These are phyloP conservation scores for Starmera caribaea DNA, from an alignment of 805 yeast genomes.

Conservation along the genomic window DNA sequence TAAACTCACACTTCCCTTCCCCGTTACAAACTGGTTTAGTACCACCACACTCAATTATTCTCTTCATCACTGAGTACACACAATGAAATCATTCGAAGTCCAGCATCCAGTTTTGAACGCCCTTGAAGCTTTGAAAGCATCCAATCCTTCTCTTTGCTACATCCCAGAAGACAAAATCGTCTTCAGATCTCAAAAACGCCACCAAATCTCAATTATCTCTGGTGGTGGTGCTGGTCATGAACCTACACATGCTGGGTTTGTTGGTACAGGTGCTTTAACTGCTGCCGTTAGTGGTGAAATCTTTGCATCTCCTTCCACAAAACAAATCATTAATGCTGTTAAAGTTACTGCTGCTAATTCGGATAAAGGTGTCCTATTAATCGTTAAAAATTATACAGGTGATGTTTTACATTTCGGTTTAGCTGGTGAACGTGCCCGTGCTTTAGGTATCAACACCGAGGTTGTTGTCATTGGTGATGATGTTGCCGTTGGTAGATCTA, in stretches of 20 bases:
- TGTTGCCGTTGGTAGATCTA: conserved; percentile 85
- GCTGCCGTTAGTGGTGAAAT: conserved; percentile 86
- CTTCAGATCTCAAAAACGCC: conserved; percentile 22
- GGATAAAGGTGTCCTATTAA: conserved; percentile 58
- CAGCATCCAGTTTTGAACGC: conserved; percentile 26
- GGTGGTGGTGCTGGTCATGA: conserved; percentile 98
- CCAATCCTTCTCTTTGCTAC: conserved; percentile 27
- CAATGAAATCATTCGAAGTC: conserved; percentile 21
- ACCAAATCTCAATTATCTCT: conserved; percentile 63
- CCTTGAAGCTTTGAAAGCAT: conserved; percentile 27
- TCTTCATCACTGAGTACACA: too few species aligned
- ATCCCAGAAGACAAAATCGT: conserved; percentile 28
- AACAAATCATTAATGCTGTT: conserved; percentile 67
- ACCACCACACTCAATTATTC: too few species aligned
- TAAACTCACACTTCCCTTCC: not conserved
- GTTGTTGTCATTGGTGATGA: conserved; percentile 81
- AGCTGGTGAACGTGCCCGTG: conserved; percentile 81
- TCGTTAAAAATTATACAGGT: conserved; percentile 91
- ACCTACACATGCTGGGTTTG: conserved; percentile 87
- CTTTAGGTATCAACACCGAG: conserved; percentile 63
- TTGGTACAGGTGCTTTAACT: conserved; percentile 73
- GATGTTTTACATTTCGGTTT: conserved; percentile 89
- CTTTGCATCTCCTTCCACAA: conserved; percentile 95
- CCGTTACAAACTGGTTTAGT: too few species aligned
- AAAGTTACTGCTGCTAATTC: conserved; percentile 30